Evolutionary conservation across 2,329 filamentous ascomycete genomes (phyloP), one percentile per base, ranked within the genome.

Genomic region (Fusarium liriodendri): DNA sequence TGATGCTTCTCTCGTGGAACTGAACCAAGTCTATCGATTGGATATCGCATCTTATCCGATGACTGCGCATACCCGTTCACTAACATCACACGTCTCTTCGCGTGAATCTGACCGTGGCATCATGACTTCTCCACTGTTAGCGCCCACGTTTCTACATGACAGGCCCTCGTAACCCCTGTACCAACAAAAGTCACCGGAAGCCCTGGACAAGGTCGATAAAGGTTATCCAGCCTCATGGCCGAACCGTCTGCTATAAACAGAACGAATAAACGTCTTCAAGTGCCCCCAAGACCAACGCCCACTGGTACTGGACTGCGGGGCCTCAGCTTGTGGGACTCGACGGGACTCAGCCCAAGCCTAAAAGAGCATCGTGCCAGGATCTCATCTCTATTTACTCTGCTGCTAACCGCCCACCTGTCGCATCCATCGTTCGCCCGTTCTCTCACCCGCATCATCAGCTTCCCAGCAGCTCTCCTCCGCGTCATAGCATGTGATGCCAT

Each of bases 311-410:
- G 33, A 57, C 52, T 57, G 52, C 52, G 22, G 33, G 22, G 65
- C 70, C 47, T 20, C 54, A 62, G 71, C 55, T 47, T 66, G 71
- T 74, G 68, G 71, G 47, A 72, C 68, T 63, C 37, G 57, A 45
- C 40, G 40, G 40, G 40, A 45, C 67, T 71, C 71, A 69, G 71
- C 71, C 70, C 71, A 73, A 69, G 64, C 71, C 71, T 58, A 74
- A 72, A 69, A 63, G 52, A 73, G 67, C 54, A 55, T 45, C 45
- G 27, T 58, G 50, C 62, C 40, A 54, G 62, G 62, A 64, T 64
- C 67, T 58, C 37, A 63, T 62, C 69, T 72, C 71, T 72, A 70
- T 74, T 74, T 74, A 72, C 71, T 73, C 45, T 29, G 20, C 42
- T 55, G 58, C 57, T 64, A 70, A 58, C 72, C 69, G 68, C 72